Evolutionary conservation across 352 stramenopile species (phyloP).

Genomic region (Globisporangium abappressorium): DNA sequence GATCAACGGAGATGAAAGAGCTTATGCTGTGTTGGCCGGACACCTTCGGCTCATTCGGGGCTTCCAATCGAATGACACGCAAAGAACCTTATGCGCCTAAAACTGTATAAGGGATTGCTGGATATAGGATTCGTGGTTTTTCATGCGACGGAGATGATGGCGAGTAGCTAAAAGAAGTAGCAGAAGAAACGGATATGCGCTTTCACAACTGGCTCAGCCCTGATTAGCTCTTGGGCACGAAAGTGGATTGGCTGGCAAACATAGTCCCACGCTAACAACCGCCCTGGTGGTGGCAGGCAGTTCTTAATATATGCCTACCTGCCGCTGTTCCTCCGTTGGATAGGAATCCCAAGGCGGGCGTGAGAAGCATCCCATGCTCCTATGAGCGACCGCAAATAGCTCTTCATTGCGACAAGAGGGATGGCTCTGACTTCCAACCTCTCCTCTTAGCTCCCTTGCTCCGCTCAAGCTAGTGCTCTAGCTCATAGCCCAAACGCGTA

Average conservation of each 20-base stretch:
- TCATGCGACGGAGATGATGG: neutral
- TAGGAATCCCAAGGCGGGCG: neutral
- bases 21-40: no score
- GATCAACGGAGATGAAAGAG: no score
- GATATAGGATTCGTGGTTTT: neutral
- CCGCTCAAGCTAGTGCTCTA: neutral
- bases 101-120: neutral
- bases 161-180: neutral
- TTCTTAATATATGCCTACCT: neutral
- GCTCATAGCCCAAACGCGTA: constrained; percentile 16
- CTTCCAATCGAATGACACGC: neutral
- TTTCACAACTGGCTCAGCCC: neutral
- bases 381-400: neutral
- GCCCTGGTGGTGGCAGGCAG: neutral
- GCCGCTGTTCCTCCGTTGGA: neutral
- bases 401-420: neutral
- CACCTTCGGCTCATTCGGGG: neutral
- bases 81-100: neutral
- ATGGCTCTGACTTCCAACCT: neutral
- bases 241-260: neutral
- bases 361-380: neutral
- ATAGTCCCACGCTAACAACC: neutral
- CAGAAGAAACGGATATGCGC: neutral
- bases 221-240: neutral
- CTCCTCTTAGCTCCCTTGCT: neutral